A percentile compares a stretch with the other conserved stretches of the same genome.
Conservation (phyloP, 2,329 filamentous ascomycete species). For the Fusarium praegraminearum region DNA sequence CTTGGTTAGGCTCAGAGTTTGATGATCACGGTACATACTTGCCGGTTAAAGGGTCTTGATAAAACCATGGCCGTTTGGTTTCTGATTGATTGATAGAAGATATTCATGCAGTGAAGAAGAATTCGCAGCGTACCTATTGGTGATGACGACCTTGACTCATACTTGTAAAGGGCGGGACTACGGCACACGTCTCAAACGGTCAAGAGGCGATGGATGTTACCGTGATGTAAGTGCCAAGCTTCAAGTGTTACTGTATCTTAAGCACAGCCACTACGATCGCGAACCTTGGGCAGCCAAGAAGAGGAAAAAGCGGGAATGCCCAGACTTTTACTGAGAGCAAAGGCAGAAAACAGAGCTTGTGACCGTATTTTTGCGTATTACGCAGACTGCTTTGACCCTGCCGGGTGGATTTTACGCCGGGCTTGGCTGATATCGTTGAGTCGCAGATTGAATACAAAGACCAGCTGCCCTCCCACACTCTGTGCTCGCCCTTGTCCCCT, state of each 20-base stretch:
- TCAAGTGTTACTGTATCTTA: slow-evolving; percentile 5
- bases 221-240: slow-evolving; percentile 38
- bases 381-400: slow-evolving; percentile 19
- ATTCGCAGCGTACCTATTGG: slow-evolving; percentile 20
- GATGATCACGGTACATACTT: slow-evolving; percentile 5
- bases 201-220: slow-evolving; percentile 11
- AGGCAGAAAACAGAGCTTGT: slow-evolving; percentile 17
- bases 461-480: slow-evolving; percentile 25
- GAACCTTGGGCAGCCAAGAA: slow-evolving; percentile 30
- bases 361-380: slow-evolving; percentile 21
- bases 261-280: slow-evolving; percentile 34
- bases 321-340: slow-evolving; percentile 1
- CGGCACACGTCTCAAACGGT: background rate
- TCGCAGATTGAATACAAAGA: slow-evolving; percentile 25
- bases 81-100: background rate
- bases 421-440: slow-evolving; percentile 28
- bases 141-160: slow-evolving; percentile 15
- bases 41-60: background rate
- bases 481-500: slow-evolving; percentile 3
- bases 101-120: background rate
- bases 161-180: background rate
- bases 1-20: slow-evolving; percentile 12
- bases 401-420: slow-evolving; percentile 8
- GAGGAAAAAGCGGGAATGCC: slow-evolving; percentile 32
- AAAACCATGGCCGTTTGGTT: background rate